Evolutionary conservation across 2,329 filamentous ascomycete genomes (phyloP).

Genomic region (Madurella mycetomatis): DNA sequence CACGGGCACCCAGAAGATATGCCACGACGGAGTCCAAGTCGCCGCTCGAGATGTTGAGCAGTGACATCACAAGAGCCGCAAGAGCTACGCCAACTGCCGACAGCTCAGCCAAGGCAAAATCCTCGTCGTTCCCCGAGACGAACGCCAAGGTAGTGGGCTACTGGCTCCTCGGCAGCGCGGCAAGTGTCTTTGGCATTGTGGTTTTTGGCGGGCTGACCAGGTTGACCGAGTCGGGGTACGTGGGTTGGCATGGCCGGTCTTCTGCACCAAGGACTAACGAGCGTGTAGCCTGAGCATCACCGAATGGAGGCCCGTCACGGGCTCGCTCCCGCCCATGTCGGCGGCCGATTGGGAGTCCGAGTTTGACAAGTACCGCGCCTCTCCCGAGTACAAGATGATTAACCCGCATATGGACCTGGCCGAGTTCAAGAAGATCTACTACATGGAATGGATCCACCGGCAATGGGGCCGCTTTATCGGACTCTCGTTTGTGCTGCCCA

Average conservation of each 20-base stretch:
- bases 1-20: slow-evolving; percentile 35
- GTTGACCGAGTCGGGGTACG: slow-evolving; percentile 88
- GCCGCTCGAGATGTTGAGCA: slow-evolving; percentile 23
- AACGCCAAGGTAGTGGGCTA: slow-evolving; percentile 77
- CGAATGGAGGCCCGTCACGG: slow-evolving; percentile 96
- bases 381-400: slow-evolving; percentile 85
- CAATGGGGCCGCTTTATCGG: slow-evolving; percentile 93
- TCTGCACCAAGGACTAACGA: slow-evolving; percentile 14
- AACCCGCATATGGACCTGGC: slow-evolving; percentile 89
- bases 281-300: slow-evolving; percentile 80
- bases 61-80: slow-evolving; percentile 11
- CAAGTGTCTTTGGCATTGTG: slow-evolving; percentile 94
- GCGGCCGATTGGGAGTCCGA: slow-evolving; percentile 83
- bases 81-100: slow-evolving; percentile 1
- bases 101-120: slow-evolving; percentile 25
- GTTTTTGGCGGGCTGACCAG: slow-evolving; percentile 91
- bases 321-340: slow-evolving; percentile 77
- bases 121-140: slow-evolving; percentile 50
- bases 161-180: slow-evolving; percentile 88
- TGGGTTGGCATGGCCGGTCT: slow-evolving; percentile 6
- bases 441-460: slow-evolving; percentile 97
- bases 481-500: slow-evolving; percentile 81
- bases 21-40: slow-evolving; percentile 31
- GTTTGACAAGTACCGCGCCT: slow-evolving; percentile 86
- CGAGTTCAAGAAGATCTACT: slow-evolving; percentile 99